These are phyloP conservation scores for Chytriomyces sp. DNA, from an alignment of 192 early-diverging fungal genomes.

Conservation along the genomic window DNA sequence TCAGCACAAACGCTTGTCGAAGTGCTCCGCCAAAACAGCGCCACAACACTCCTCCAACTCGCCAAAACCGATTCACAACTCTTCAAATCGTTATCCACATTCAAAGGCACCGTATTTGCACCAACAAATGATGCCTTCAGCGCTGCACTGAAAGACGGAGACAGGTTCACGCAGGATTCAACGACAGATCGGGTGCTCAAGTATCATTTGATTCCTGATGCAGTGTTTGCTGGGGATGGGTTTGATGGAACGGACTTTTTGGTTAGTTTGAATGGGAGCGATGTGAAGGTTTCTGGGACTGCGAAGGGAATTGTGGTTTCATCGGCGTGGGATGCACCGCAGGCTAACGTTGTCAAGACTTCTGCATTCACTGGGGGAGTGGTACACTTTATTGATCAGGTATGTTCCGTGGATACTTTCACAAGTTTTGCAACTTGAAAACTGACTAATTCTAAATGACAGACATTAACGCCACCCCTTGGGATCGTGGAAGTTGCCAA, in stretches of 20 bases:
- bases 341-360: constrained; percentile 38
- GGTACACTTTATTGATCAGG: constrained; percentile 48
- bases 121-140: constrained; percentile 33
- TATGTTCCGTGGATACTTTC: too few species aligned
- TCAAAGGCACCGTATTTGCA: constrained; percentile 38
- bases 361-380: constrained; percentile 37
- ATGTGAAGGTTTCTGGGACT: constrained; percentile 6
- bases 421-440: too few species aligned
- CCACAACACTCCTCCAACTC: constrained; percentile 21
- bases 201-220: constrained; percentile 18
- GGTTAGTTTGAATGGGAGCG: constrained; percentile 12
- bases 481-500: constrained; percentile 26
- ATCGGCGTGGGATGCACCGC: neutral
- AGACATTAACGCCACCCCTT: constrained; percentile 47
- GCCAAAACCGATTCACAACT: constrained; percentile 10
- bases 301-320: neutral
- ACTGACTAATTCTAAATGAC: too few species aligned
- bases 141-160: neutral
- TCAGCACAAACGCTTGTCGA: constrained; percentile 24
- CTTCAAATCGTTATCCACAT: constrained; percentile 11
- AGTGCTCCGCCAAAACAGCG: neutral
- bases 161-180: neutral
- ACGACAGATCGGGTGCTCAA: neutral
- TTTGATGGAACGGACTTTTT: constrained; percentile 12
- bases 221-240: neutral